Conservation (phyloP, 768 basidiomycete species). For the Lentinula guzmanii region DNA sequence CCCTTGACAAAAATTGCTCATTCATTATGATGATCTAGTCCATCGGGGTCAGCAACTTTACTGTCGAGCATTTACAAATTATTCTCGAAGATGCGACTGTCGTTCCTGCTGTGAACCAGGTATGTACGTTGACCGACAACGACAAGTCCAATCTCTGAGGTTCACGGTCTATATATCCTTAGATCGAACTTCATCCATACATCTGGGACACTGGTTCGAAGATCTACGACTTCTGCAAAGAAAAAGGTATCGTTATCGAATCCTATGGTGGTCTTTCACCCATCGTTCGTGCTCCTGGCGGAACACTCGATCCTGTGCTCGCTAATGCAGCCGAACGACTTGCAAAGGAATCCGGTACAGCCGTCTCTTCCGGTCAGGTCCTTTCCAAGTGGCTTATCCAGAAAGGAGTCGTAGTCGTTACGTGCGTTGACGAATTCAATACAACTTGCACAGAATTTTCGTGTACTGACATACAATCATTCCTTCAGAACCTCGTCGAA, state of each 20-base stretch:
- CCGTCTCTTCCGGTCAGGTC: constrained; percentile 55
- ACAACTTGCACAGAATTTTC: too few relatives aligned
- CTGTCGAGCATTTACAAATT: constrained; percentile 24
- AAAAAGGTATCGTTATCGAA: constrained; percentile 55
- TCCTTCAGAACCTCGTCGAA: constrained; percentile 42
- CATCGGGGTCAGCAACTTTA: constrained; percentile 38
- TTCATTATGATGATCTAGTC: constrained; percentile 3
- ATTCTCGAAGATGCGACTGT: constrained; percentile 17
- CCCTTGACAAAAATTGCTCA: too few relatives aligned
- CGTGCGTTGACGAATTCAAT: constrained; percentile 30
- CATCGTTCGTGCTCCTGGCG: constrained; percentile 34
- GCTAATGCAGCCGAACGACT: constrained; percentile 43
- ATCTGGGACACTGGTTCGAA: constrained; percentile 55
- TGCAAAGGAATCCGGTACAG: constrained; percentile 31
- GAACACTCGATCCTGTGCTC: constrained; percentile 57
- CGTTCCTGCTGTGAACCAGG: constrained; percentile 25
- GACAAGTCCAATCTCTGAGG: too few relatives aligned
- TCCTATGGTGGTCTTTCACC: constrained; percentile 59
- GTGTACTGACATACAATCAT: not conserved
- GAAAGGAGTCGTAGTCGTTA: constrained; percentile 61
- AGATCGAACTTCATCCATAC: constrained; percentile 45
- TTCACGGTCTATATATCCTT: too few relatives aligned
- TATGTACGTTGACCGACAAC: not conserved
- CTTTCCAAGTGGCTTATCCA: constrained; percentile 61
- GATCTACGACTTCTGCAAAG: constrained; percentile 44